Percentiles rank a stretch among this genome's conserved stretches.
These are phyloP conservation scores for Brassica balearica DNA, from an alignment of 441 rosid species.

Conservation along the genomic window DNA sequence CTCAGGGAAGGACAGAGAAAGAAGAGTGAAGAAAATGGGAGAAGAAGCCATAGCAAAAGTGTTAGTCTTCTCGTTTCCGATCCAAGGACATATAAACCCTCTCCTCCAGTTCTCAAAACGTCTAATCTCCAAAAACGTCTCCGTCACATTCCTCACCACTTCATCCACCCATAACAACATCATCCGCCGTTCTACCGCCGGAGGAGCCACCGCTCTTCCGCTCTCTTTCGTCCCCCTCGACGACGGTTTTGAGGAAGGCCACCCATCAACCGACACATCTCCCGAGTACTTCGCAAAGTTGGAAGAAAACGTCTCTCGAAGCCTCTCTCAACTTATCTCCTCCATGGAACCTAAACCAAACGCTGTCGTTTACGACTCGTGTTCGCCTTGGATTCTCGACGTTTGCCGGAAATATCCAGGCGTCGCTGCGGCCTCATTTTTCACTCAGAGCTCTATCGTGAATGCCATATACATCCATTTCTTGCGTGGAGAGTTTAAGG, in stretches of 20 bases:
- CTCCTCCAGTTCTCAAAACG: constrained; percentile 70
- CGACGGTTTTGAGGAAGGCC: constrained; percentile 47
- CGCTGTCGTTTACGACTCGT: constrained; percentile 45
- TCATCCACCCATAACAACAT: constrained; percentile 47
- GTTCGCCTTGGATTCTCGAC: constrained; percentile 40
- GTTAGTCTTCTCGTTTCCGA: constrained; percentile 51
- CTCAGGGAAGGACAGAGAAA: background rate
- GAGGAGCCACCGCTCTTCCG: constrained; percentile 40
- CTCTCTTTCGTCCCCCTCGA: constrained; percentile 36
- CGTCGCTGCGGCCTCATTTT: constrained; percentile 47
- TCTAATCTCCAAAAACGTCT: constrained; percentile 56
- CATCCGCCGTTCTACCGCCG: constrained; percentile 38
- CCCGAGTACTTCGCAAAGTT: constrained; percentile 35
- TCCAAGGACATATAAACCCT: constrained; percentile 73
- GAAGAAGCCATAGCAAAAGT: constrained; percentile 46
- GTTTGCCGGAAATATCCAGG: constrained; percentile 36
- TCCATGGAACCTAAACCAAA: constrained; percentile 44
- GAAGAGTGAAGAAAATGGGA: constrained; percentile 32
- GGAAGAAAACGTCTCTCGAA: constrained; percentile 36
- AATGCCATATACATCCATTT: constrained; percentile 52
- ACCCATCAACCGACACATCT: constrained; percentile 36
- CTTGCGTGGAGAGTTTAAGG: constrained; percentile 48
- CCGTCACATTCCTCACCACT: constrained; percentile 55
- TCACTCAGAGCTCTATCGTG: constrained; percentile 58
- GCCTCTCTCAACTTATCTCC: constrained; percentile 40